Base-by-base conservation (phyloP, 495 filamentous ascomycete genomes). In the Hypoxylon rickii region DNA sequence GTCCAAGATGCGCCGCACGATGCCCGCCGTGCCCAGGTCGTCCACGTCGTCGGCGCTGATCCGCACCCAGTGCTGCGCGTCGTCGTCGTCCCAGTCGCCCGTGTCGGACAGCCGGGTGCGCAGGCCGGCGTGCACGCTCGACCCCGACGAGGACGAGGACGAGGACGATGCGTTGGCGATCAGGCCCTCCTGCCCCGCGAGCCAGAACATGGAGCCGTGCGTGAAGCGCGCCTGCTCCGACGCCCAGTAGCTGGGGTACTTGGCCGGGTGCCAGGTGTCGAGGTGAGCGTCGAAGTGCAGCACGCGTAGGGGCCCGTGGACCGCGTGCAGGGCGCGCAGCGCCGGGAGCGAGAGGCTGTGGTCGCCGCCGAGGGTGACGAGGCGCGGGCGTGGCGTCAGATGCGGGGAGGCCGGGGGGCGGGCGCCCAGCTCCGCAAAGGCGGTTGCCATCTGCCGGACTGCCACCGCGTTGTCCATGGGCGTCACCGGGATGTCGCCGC, bases 201-300 rank as follows among this genome's bases (percentile, higher is more conserved):
- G 78, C 83, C 88, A 89, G 78, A 95, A 94, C 83, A 93, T 92
- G 40, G 78, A 86, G 3, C 90, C 89, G 69, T 95, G 90, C 65
- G 85, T 93, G 73, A 93, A 95, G 52, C 83, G 77, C 7, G 82
- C 77, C 65, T 89, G 88, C 64, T 83, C 78, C 10, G 77, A 81
- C 6, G 76, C 70, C 89, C 90, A 95, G 44, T 84, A 83, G 11
- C 80, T 83, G 0, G 87, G 85, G 70, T 92, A 93, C 49, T 86
- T 87, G 10, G 79, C 81, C 0, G 90, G 90, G 65, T 90, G 83
- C 89, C 89, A 93, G 3, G 90, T 94, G 65, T 95, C 90, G 0
- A 89, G 77, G 65, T 89, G 86, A 7, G 77, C 89, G 63, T 94
- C 90, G 70, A 94, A 94, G 69, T 95, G 90, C 39, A 95, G 76